A percentile compares a stretch with the other conserved stretches of the same genome.
These are phyloP conservation scores for Kluyveromyces starmeri DNA, from an alignment of 805 yeast species.

Conservation along the genomic window DNA sequence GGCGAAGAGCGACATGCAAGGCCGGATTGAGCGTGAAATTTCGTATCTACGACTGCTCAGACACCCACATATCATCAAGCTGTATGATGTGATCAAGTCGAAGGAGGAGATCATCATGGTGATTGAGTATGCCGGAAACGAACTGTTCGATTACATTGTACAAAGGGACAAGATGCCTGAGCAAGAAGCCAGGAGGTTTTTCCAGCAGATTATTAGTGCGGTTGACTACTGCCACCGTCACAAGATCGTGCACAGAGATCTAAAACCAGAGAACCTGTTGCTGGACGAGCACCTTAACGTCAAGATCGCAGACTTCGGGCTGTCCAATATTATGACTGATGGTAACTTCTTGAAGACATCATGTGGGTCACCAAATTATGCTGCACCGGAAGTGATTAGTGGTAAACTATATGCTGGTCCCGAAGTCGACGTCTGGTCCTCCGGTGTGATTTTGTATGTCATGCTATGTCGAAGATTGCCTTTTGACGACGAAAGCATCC, in stretches of 20 bases:
- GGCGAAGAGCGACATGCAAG: conserved; percentile 95
- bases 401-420: conserved; percentile 97
- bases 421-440: conserved; percentile 96
- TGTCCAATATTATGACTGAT: conserved; percentile 93
- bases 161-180: conserved; percentile 91
- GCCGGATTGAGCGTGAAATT: conserved; percentile 89
- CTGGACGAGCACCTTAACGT: conserved; percentile 86
- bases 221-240: conserved; percentile 95
- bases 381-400: conserved; percentile 94
- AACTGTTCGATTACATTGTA: conserved; percentile 88
- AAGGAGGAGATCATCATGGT: conserved; percentile 97
- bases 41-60: conserved; percentile 78
- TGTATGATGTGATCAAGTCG: conserved; percentile 90
- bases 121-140: conserved; percentile 94
- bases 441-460: conserved; percentile 90
- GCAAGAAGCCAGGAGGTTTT: conserved; percentile 83
- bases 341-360: conserved; percentile 91
- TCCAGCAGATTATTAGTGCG: conserved; percentile 94
- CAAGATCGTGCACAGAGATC: conserved; percentile 92
- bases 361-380: conserved; percentile 95
- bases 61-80: conserved; percentile 93
- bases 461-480: conserved; percentile 95
- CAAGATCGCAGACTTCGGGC: conserved; percentile 93
- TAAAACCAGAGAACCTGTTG: conserved; percentile 89
- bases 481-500: conserved; percentile 93